phyloP scores from a whole-genome alignment of 306 rosid genomes.

The Quercus bicolor region DNA sequence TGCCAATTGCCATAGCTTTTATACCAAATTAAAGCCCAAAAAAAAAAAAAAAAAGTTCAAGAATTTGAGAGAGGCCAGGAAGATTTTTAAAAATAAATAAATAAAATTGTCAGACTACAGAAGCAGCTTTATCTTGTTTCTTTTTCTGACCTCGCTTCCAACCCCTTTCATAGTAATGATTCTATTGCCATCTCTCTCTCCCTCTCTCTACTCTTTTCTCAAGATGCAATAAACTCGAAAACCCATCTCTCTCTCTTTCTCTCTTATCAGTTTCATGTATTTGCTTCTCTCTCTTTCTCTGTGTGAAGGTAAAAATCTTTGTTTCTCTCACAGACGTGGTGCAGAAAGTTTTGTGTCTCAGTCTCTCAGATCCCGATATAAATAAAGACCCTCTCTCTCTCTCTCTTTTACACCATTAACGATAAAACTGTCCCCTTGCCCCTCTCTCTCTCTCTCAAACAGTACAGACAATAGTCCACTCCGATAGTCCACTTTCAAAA shows the following conservation, averaged over 20 bases:
- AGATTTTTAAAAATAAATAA: neutral
- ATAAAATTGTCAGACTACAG: conserved; percentile 40
- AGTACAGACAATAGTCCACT: neutral
- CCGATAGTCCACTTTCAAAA: neutral
- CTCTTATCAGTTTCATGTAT: conserved; percentile 17
- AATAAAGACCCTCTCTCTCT: conserved; percentile 7
- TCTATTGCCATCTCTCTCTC: conserved; percentile 26
- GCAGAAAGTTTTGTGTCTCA: conserved; percentile 69
- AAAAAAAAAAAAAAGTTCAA: neutral
- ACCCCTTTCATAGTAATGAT: conserved; percentile 61
- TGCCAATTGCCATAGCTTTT: neutral
- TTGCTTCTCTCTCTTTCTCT: conserved; percentile 33
- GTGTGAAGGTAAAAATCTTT: conserved; percentile 53
- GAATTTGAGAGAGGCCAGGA: neutral
- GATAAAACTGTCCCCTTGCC: conserved; percentile 21
- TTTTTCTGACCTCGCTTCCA: conserved; percentile 60
- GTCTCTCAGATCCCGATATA: conserved; percentile 77
- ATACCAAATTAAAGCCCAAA: neutral
- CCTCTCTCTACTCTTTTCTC: conserved; percentile 15
- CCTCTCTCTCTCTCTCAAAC: conserved; percentile 2
- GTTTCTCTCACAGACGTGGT: conserved; percentile 47
- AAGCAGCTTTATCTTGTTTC: conserved; percentile 59
- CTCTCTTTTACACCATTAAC: conserved; percentile 21
- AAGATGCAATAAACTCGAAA: conserved; percentile 22
- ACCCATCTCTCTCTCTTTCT: neutral